phyloP scores from a whole-genome alignment of 2,329 filamentous ascomycete genomes.

The Neonectria ditissima region DNA sequence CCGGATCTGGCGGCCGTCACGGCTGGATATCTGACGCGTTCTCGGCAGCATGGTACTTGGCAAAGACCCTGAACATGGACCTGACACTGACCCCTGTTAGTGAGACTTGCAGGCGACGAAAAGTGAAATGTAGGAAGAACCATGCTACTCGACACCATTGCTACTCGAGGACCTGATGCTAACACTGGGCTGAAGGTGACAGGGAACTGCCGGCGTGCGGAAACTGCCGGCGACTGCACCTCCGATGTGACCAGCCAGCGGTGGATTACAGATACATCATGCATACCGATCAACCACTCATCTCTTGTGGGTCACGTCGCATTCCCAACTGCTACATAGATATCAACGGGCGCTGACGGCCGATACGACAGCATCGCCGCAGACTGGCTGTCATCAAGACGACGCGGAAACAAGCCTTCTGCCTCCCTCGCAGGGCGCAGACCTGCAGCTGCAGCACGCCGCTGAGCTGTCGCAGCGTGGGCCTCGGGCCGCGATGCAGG shows the following conservation, averaged over 20 bases:
- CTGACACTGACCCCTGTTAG: neutral
- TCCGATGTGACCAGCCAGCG: neutral
- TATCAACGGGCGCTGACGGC: neutral
- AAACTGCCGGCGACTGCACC: neutral
- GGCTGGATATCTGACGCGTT: neutral
- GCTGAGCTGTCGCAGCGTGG: neutral
- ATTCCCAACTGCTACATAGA: neutral
- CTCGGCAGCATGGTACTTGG: neutral
- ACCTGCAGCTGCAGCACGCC: neutral
- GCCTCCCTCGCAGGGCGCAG: neutral
- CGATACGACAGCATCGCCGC: neutral
- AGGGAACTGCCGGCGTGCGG: neutral
- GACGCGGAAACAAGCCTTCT: neutral
- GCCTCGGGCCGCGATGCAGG: neutral
- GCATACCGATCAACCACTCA: neutral
- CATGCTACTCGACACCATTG: neutral
- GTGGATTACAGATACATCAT: neutral
- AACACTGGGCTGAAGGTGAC: neutral
- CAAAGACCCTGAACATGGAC: neutral
- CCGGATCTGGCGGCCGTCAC: neutral
- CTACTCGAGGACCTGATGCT: neutral
- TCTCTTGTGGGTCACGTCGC: neutral
- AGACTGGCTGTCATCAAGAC: neutral
- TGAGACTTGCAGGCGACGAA: neutral
- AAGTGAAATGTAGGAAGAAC: neutral